These are phyloP conservation scores for Iris pallida DNA, from an alignment of 116 monocot species.

Conservation along the genomic window DNA sequence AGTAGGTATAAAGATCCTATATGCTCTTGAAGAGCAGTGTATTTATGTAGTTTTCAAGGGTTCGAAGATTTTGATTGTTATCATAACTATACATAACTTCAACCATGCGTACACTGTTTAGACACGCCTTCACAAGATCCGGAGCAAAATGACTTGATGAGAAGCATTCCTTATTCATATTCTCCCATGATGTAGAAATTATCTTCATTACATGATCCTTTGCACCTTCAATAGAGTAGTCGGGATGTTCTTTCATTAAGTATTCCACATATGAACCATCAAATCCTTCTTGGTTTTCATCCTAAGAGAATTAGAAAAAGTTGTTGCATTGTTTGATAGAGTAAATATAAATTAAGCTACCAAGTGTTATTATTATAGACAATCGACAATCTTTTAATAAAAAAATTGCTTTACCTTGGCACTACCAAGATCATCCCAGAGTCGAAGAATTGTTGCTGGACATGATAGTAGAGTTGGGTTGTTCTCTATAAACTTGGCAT, in stretches of 20 bases:
- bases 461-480: slow-evolving; percentile 15
- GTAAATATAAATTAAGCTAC: neutral
- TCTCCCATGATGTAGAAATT: slow-evolving; percentile 32
- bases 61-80: slow-evolving; percentile 11
- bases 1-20: neutral
- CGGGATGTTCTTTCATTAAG: slow-evolving; percentile 33
- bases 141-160: slow-evolving; percentile 13
- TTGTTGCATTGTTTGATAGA: neutral
- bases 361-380: too few species aligned
- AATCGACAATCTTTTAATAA: neutral
- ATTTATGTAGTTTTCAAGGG: slow-evolving; percentile 6
- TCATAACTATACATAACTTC: slow-evolving; percentile 26
- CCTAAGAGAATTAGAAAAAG: slow-evolving; percentile 7
- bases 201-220: slow-evolving; percentile 20
- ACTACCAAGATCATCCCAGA: slow-evolving; percentile 57
- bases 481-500: slow-evolving; percentile 9
- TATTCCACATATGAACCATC: slow-evolving; percentile 52
- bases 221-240: slow-evolving; percentile 13
- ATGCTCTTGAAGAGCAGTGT: slow-evolving; percentile 7
- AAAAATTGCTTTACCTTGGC: slow-evolving; percentile 25
- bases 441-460: slow-evolving; percentile 37
- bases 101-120: slow-evolving; percentile 25
- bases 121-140: slow-evolving; percentile 7
- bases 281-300: slow-evolving; percentile 47
- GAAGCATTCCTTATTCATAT: slow-evolving; percentile 36